Conservation (phyloP, 768 basidiomycete species). For the Obba rivulosa region DNA sequence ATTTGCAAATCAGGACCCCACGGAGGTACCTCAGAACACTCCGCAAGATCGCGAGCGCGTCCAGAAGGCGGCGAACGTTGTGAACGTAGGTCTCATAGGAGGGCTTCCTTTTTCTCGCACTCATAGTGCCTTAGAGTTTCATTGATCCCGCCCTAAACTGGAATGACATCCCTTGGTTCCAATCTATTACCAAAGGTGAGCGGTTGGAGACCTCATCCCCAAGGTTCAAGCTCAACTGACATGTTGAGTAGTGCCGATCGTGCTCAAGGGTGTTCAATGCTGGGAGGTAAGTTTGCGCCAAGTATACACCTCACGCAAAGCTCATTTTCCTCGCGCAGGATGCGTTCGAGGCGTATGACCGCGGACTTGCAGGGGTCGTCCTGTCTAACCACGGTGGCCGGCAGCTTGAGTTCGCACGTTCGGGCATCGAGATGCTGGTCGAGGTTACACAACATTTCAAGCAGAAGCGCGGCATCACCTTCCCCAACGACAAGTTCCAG, state of each 20-base stretch:
- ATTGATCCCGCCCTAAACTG: slow-evolving; percentile 90
- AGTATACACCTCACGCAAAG: neutral
- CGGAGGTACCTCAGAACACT: slow-evolving; percentile 43
- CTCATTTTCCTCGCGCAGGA: slow-evolving; percentile 25
- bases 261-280: slow-evolving; percentile 61
- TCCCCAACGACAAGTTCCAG: slow-evolving; percentile 78
- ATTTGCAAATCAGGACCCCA: slow-evolving; percentile 76
- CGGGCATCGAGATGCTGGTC: slow-evolving; percentile 46
- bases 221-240: neutral
- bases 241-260: slow-evolving; percentile 42
- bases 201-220: neutral
- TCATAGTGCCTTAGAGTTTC: slow-evolving; percentile 55
- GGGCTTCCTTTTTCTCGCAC: neutral
- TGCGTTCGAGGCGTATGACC: slow-evolving; percentile 46
- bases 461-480: slow-evolving; percentile 55
- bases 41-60: slow-evolving; percentile 60
- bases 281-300: slow-evolving; percentile 37
- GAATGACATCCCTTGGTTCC: slow-evolving; percentile 71
- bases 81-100: slow-evolving; percentile 50
- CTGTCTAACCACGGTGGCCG: slow-evolving; percentile 58
- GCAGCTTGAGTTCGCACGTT: slow-evolving; percentile 45
- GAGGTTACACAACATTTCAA: slow-evolving; percentile 67
- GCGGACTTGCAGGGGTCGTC: slow-evolving; percentile 43
- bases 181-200: slow-evolving; percentile 53
- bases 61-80: slow-evolving; percentile 89